phyloP scores from a whole-genome alignment of 129 eudicot genomes.

The Tanacetum coccineum region DNA sequence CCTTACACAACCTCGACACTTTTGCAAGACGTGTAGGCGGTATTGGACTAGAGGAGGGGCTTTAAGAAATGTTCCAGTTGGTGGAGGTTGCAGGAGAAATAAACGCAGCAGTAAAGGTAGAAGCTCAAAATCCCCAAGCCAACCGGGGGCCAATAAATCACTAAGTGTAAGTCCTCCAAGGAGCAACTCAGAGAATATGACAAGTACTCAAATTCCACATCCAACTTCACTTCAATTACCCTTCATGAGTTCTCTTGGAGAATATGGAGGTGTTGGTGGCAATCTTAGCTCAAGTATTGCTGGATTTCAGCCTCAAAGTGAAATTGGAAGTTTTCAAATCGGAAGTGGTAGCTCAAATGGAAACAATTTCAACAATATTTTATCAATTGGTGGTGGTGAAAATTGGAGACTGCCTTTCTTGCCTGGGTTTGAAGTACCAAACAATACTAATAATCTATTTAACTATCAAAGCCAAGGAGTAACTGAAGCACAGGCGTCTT shows the following conservation, averaged over 20 bases:
- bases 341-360: conserved; percentile 33
- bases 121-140: conserved; percentile 42
- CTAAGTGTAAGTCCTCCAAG: conserved; percentile 51
- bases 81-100: conserved; percentile 72
- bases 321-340: conserved; percentile 39
- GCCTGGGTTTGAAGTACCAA: conserved; percentile 40
- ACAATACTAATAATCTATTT: conserved; percentile 26
- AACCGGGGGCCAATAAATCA: conserved; percentile 32
- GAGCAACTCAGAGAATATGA: conserved; percentile 42
- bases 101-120: conserved; percentile 49
- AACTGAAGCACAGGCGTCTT: conserved; percentile 28
- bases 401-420: conserved; percentile 57
- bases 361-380: conserved; percentile 22
- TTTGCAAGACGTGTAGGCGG: conserved; percentile 69
- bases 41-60: conserved; percentile 79
- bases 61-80: conserved; percentile 65
- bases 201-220: conserved; percentile 28
- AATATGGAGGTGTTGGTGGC: conserved; percentile 32
- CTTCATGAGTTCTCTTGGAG: conserved; percentile 48
- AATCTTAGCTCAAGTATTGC: conserved; percentile 37
- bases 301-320: conserved; percentile 43
- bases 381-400: conserved; percentile 38
- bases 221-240: conserved; percentile 49
- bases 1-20: conserved; percentile 69
- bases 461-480: conserved; percentile 42